Percentiles rank a stretch among this genome's conserved stretches.
phyloP scores from a whole-genome alignment of 116 monocot species.

The Posidonia oceanica region DNA sequence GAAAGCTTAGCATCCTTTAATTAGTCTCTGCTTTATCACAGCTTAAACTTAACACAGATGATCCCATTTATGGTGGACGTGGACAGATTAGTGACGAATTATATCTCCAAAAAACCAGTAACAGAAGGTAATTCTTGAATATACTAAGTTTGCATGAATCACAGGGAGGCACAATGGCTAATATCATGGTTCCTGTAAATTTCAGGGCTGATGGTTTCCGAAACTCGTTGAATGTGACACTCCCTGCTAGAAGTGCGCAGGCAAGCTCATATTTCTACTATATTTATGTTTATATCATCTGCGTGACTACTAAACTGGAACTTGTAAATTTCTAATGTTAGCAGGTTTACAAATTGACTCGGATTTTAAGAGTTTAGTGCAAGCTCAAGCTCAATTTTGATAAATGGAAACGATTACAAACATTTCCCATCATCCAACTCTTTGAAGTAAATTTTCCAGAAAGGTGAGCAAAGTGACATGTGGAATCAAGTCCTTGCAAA shows the following conservation, averaged over 20 bases:
- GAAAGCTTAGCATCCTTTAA: too few relatives aligned
- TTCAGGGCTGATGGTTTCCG: constrained; percentile 53
- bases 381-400: too few relatives aligned
- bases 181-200: background rate
- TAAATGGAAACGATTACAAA: too few relatives aligned
- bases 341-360: constrained; percentile 76
- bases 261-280: too few relatives aligned
- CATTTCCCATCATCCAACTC: too few relatives aligned
- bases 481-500: too few relatives aligned
- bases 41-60: constrained; percentile 68
- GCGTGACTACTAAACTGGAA: too few relatives aligned
- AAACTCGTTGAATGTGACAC: constrained; percentile 47
- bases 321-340: constrained; percentile 11
- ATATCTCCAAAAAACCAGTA: constrained; percentile 37
- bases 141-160: background rate
- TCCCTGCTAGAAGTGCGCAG: constrained; percentile 80
- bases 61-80: constrained; percentile 61
- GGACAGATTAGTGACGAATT: constrained; percentile 32
- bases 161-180: too few relatives aligned
- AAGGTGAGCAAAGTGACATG: too few relatives aligned
- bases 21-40: constrained; percentile 11
- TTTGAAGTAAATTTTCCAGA: too few relatives aligned
- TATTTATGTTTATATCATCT: too few relatives aligned
- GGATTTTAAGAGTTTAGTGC: constrained; percentile 55
- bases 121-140: constrained; percentile 42